Conservation (phyloP, 192 early-diverging fungal species). For the Allomyces arbusculus region DNA sequence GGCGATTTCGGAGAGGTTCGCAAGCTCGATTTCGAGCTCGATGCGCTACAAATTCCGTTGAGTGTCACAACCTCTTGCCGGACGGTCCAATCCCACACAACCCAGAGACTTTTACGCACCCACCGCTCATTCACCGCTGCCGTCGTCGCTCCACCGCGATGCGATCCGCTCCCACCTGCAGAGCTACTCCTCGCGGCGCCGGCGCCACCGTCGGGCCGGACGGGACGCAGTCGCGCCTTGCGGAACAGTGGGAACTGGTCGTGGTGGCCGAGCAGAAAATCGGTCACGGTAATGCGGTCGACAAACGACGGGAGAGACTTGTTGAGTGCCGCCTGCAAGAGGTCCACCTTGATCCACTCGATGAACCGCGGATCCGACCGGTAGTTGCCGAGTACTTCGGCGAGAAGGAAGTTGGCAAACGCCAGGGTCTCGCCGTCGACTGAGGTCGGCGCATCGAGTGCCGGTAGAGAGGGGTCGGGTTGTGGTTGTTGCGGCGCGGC, state of each 20-base stretch:
- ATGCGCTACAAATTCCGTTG: no score
- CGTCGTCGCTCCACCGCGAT: no score
- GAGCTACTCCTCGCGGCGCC: no score
- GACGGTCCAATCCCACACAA: no score
- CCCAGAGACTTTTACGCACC: no score
- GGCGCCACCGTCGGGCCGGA: not conserved
- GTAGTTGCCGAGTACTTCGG: not conserved
- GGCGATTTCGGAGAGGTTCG: not conserved
- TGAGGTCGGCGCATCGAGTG: not conserved
- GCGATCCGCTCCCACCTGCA: no score
- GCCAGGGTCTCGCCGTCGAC: not conserved
- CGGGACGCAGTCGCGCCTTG: not conserved
- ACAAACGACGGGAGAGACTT: not conserved
- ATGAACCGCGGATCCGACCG: not conserved
- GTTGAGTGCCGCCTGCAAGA: not conserved
- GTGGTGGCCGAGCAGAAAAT: not conserved
- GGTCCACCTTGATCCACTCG: not conserved
- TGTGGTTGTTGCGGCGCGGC: no score
- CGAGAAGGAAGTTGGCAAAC: not conserved
- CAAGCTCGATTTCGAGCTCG: not conserved
- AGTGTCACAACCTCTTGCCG: no score
- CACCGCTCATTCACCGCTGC: not conserved
- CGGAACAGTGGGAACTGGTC: not conserved
- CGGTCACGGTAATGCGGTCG: not conserved
- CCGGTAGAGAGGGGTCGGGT: not conserved